phyloP scores from a whole-genome alignment of 306 rosid species.

The Prinsepia uniflora region DNA sequence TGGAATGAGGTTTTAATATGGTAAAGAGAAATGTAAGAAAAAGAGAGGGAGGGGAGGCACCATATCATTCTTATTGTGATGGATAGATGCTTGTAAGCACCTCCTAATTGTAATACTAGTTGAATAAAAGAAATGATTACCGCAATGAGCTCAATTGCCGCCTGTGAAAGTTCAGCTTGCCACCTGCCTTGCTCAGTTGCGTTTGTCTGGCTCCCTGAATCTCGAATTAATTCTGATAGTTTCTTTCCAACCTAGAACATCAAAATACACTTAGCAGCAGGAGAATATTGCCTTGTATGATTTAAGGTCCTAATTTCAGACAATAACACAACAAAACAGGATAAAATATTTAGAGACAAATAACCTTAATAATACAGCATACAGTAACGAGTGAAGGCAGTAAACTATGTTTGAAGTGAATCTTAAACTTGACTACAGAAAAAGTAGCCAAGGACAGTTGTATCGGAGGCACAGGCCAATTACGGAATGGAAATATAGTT shows the following conservation, averaged over 20 bases:
- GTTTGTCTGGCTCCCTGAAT: constrained; percentile 71
- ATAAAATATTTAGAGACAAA: not conserved
- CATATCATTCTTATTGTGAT: not conserved
- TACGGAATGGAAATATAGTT: not conserved
- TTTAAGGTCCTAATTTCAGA: not conserved
- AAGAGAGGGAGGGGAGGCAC: not conserved
- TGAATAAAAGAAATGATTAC: constrained; percentile 37
- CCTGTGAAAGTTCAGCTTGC: constrained; percentile 98
- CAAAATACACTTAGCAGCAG: constrained; percentile 10
- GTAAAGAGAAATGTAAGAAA: no score
- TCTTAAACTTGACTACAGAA: not conserved
- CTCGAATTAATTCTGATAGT: constrained; percentile 87
- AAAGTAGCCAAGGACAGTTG: not conserved
- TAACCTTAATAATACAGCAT: not conserved
- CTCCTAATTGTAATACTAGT: not conserved
- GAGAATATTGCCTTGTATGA: constrained; percentile 5
- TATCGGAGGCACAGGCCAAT: not conserved
- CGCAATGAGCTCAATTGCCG: constrained; percentile 92
- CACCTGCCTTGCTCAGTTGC: constrained; percentile 96
- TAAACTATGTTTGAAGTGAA: not conserved
- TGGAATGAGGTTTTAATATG: not conserved
- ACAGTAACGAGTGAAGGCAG: not conserved
- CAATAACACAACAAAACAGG: not conserved
- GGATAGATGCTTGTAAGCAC: not conserved
- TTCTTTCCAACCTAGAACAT: constrained; percentile 85